Evolutionary conservation across 2,329 filamentous ascomycete species (phyloP).

Genomic region (Dendryphion nanum): DNA sequence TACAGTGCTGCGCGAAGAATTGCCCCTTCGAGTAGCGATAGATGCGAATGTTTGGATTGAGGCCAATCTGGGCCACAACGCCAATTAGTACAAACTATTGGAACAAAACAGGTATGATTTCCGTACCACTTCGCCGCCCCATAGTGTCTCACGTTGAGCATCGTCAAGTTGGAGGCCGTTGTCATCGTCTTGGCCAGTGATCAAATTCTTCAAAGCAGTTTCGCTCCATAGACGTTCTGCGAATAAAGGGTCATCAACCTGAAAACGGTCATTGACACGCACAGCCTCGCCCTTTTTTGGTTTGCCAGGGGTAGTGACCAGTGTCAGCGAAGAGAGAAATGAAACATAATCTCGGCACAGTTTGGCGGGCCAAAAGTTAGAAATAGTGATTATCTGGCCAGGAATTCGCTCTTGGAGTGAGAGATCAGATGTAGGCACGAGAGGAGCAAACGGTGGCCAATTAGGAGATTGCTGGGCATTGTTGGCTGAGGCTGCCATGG

Average conservation of each 20-base stretch:
- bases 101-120: not conserved
- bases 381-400: slow-evolving; percentile 70
- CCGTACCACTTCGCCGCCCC: slow-evolving; percentile 69
- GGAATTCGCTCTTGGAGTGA: slow-evolving; percentile 56
- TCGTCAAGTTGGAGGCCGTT: slow-evolving; percentile 27
- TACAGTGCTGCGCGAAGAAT: slow-evolving; percentile 92
- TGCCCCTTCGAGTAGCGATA: slow-evolving; percentile 85
- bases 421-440: slow-evolving; percentile 65
- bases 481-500: not conserved
- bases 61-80: slow-evolving; percentile 54
- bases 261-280: slow-evolving; percentile 85
- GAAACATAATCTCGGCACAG: slow-evolving; percentile 75
- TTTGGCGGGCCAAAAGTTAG: slow-evolving; percentile 70
- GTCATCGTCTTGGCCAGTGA: slow-evolving; percentile 38
- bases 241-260: slow-evolving; percentile 73
- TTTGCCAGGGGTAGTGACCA: slow-evolving; percentile 74
- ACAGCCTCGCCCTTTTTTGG: slow-evolving; percentile 79
- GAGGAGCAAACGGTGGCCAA: slow-evolving; percentile 72
- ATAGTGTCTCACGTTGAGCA: slow-evolving; percentile 46
- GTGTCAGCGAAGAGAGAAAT: slow-evolving; percentile 68
- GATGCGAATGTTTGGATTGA: slow-evolving; percentile 85
- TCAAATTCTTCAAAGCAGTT: slow-evolving; percentile 68
- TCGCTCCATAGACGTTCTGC: slow-evolving; percentile 73
- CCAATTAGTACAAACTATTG: not conserved
- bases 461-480: slow-evolving; percentile 43